phyloP scores from a whole-genome alignment of 225 moss, liverwort and hornwort species.

The Neckera pumila region DNA sequence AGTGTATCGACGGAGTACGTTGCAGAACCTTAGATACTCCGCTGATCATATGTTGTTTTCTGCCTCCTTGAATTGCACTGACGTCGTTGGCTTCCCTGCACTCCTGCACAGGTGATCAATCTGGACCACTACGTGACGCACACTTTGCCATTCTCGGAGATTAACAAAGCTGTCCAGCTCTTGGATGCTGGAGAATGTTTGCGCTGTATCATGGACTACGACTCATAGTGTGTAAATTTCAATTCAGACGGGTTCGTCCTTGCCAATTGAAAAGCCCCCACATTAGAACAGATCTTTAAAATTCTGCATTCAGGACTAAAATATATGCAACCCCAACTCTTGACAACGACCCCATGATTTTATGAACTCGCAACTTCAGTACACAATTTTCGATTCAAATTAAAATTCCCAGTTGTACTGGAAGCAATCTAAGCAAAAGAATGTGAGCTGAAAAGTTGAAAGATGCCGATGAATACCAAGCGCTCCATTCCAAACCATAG shows the following conservation, averaged over 20 bases:
- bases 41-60: not conserved
- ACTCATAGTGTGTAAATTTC: not conserved
- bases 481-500: not conserved
- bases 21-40: not conserved
- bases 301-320: not conserved
- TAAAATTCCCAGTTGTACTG: not conserved
- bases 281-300: not conserved
- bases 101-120: constrained; percentile 21
- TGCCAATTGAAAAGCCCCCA: not conserved
- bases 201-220: constrained; percentile 29
- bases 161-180: constrained; percentile 35
- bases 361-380: not conserved
- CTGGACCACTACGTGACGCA: constrained; percentile 43
- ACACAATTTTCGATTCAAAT: not conserved
- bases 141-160: constrained; percentile 33
- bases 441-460: not conserved
- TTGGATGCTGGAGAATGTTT: constrained; percentile 26
- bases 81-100: not conserved
- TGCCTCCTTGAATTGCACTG: not conserved
- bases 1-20: constrained; percentile 20
- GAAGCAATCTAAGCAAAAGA: not conserved
- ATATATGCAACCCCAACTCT: not conserved
- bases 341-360: not conserved
- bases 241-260: not conserved
- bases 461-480: not conserved